Evolutionary conservation across 2,329 filamentous ascomycete species (phyloP), one percentile per base, ranked within the genome.

Genomic region (Cladophialophora exuberans): DNA sequence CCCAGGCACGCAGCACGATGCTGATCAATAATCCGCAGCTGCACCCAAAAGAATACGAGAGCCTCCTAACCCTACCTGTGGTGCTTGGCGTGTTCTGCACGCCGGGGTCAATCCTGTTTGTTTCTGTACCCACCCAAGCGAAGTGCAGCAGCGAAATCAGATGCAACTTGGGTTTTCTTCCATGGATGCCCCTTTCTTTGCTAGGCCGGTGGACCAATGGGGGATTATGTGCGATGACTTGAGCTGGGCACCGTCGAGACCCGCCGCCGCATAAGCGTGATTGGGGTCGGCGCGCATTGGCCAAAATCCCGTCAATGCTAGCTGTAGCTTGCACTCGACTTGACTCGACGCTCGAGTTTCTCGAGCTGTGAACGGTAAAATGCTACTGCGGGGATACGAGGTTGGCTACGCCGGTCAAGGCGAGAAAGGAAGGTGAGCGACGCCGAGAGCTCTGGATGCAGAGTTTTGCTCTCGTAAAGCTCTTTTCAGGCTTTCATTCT

Each of bases 231-330:
- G 43, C 51, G 47, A 53, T n/a, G 22, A 28, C 39, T 54, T 51
- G 44, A 56, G 46, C 51, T 41, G 26, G 46, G 42, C n/a, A n/a
- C n/a, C n/a, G n/a, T n/a, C n/a, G 23, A 45, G 38, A 43, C 25
- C 48, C 48, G 23, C 46, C 11, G 26, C 22, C 17, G 38, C 56
- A 55, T 55, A 58, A 58, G 56, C 56, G 56, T 58, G 36, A 54
- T 55, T 54, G n/a, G n/a, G n/a, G 52, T 44, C 31, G 7, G 33
- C 46, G 25, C 47, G 30, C 30, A 46, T 41, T 50, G 17, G 15
- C 35, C 39, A n/a, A 17, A 39, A 33, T 26, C 15, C 17, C 33
- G 23, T 23, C 26, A 36, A 36, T 20, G 38, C 48, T n/a, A 51
- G 26, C 18, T 51, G 18, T 22, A 43, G 48, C 17, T 49, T 49